Evolutionary conservation across 331 rosid species (phyloP).

Genomic region (Quercus phellos): DNA sequence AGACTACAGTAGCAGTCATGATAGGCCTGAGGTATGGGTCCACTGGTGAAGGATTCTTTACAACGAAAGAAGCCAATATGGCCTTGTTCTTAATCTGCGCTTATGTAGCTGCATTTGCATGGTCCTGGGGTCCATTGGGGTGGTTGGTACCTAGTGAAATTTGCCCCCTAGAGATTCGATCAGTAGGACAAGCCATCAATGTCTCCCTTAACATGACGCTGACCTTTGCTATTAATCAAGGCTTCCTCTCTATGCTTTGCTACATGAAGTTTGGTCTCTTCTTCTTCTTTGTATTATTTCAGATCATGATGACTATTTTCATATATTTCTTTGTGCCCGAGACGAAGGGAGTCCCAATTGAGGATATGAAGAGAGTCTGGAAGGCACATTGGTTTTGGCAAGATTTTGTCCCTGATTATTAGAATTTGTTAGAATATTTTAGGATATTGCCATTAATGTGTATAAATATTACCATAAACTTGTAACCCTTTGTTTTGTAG

Average conservation of each 20-base stretch:
- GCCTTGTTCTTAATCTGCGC: conserved; percentile 71
- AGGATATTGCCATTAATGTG: too few species aligned
- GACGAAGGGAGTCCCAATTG: conserved; percentile 76
- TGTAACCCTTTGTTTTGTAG: too few species aligned
- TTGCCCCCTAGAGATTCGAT: conserved; percentile 77
- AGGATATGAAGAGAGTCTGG: conserved; percentile 76
- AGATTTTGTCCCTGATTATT: conserved; percentile 25
- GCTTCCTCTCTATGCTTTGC: conserved; percentile 71
- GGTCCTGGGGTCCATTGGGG: conserved; percentile 98
- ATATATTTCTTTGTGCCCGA: conserved; percentile 62
- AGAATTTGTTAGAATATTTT: too few species aligned
- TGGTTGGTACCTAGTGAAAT: conserved; percentile 98
- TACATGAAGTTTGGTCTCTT: conserved; percentile 82
- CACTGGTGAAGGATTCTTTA: conserved; percentile 45
- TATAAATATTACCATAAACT: too few species aligned
- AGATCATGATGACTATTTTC: conserved; percentile 53
- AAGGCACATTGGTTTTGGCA: conserved; percentile 71
- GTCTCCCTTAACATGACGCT: conserved; percentile 82
- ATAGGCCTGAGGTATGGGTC: conserved; percentile 71
- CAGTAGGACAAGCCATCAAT: conserved; percentile 79
- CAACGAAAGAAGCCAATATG: conserved; percentile 55
- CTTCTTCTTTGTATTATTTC: conserved; percentile 72
- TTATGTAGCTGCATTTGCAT: conserved; percentile 77
- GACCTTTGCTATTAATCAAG: conserved; percentile 66
- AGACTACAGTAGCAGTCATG: conserved; percentile 49